These are phyloP conservation scores for Quercus dentata DNA, from an alignment of 306 rosid genomes.

Conservation along the genomic window DNA sequence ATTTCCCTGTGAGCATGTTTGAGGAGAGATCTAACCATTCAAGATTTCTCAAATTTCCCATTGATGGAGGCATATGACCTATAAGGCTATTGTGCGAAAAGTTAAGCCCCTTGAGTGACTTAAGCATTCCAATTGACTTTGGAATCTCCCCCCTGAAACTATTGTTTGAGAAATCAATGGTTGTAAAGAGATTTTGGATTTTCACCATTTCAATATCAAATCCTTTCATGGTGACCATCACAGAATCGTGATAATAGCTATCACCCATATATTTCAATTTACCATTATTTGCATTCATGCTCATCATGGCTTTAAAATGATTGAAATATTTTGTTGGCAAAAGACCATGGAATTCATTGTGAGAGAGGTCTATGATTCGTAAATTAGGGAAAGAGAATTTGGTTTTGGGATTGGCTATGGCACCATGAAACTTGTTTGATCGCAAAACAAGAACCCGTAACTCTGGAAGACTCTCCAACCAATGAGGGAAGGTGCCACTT, in stretches of 20 bases:
- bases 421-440: constrained; percentile 10
- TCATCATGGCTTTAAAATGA: no score
- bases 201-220: background rate
- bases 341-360: no score
- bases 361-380: no score
- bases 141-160: background rate
- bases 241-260: background rate
- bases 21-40: no score
- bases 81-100: background rate
- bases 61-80: background rate
- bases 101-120: background rate
- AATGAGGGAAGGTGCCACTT: no score
- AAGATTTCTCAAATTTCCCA: background rate
- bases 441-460: constrained; percentile 3
- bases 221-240: constrained; percentile 3
- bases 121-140: background rate
- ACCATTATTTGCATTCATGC: no score
- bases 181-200: background rate
- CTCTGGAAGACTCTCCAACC: background rate
- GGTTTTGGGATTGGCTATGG: no score
- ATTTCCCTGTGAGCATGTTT: background rate
- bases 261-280: no score
- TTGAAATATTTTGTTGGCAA: no score
- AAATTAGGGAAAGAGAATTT: no score
- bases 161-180: constrained; percentile 9